These are phyloP conservation scores for Berkeleyomyces basicola DNA, from an alignment of 2,329 filamentous ascomycete species.

Conservation along the genomic window DNA sequence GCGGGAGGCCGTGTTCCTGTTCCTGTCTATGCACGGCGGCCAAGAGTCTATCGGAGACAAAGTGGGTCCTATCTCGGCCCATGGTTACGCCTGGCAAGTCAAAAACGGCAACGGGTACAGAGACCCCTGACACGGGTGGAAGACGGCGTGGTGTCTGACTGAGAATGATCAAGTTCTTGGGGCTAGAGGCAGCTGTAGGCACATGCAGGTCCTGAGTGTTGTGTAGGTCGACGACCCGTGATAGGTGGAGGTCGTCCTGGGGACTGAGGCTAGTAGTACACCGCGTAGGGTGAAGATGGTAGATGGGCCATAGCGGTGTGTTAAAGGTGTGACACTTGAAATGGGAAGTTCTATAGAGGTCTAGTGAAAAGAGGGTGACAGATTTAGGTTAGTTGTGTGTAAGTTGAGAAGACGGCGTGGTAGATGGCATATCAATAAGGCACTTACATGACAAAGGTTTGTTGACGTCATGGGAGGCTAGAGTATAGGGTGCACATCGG, in stretches of 20 bases:
- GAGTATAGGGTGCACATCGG: background rate
- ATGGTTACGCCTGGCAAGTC: background rate
- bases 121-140: background rate
- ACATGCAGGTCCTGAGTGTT: background rate
- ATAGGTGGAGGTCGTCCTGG: background rate
- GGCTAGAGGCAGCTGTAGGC: background rate
- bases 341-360: no score
- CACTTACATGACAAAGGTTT: background rate
- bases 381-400: no score
- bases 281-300: background rate
- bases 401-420: no score
- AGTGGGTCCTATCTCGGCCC: background rate
- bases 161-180: background rate
- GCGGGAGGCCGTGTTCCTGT: background rate
- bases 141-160: background rate
- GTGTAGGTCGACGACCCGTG: background rate
- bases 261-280: background rate
- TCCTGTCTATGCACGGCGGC: background rate
- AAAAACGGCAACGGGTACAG: background rate
- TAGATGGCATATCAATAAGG: background rate
- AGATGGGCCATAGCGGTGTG: background rate
- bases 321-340: no score
- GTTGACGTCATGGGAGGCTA: background rate
- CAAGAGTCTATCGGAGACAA: background rate
- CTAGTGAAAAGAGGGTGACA: no score